Evolutionary conservation across 2,329 filamentous ascomycete species (phyloP), one percentile per base, ranked within the genome.

Genomic region (Verticillium albo-atrum): DNA sequence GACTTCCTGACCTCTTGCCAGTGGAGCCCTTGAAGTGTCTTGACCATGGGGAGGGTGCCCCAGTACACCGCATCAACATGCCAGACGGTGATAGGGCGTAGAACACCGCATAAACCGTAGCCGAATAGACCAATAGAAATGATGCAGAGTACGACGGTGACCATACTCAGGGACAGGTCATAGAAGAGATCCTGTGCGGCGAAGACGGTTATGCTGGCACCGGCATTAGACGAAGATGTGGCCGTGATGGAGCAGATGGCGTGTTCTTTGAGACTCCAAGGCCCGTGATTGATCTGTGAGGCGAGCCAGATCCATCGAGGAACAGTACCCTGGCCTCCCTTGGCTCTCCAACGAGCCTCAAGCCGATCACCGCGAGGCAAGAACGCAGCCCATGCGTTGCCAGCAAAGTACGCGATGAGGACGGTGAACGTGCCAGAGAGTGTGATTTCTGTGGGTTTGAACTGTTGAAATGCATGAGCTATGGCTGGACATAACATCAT

Each of bases 41-140:
- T 83, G 56, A 84, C 80, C 0, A 76, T 79, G 0, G 82, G 82
- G 4, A 84, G 67, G 6, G 73, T 81, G 35, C 74, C 72, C 82
- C 82, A 85, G 69, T 83, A 85, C 3, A 85, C 82, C 2, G 80
- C 76, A 15, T 85, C 82, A 5, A 80, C 78, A 56, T 83, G 81
- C 75, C 79, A 85, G 12, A 85, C 82, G 2, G 76, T 74, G 37
- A 85, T 75, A 0, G 82, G 82, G 0, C 82, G 80, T 65, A 85
- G 68, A 2, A 85, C 53, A 7, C 82, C 82, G 51, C 76, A 79
- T 3, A 85, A 67, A 2, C 81, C 82, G 47, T 83, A 85, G 1
- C 82, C 82, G 57, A 83, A 84, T 2, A 85, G 67, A 0, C 79
- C 80, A 47, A 85, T 83, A 0, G 81, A 84, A 56, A 85, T 79